A percentile compares a stretch with the other conserved stretches of the same genome.
Evolutionary conservation across 768 basidiomycete species (phyloP).

Genomic region (Kwoniella botswanensis): DNA sequence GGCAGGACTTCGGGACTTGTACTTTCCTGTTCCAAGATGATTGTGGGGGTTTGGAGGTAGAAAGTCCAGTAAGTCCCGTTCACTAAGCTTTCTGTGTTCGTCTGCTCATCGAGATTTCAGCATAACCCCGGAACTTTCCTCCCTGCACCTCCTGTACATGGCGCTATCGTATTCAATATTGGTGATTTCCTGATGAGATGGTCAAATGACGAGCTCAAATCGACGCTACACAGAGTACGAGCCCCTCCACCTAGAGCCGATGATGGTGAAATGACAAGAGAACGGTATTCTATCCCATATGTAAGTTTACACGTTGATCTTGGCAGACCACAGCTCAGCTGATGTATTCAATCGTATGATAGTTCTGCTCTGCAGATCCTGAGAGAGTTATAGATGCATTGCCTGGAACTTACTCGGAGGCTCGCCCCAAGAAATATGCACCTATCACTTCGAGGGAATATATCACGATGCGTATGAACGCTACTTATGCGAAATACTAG

Average conservation of each 20-base stretch:
- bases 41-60: constrained; percentile 69
- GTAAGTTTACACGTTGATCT: constrained; percentile 5
- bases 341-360: not conserved
- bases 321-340: not conserved
- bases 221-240: constrained; percentile 54
- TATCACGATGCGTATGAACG: constrained; percentile 32
- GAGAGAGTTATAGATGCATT: constrained; percentile 63
- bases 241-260: constrained; percentile 29
- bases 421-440: constrained; percentile 63
- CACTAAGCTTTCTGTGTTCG: not conserved
- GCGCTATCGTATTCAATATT: constrained; percentile 50
- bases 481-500: constrained; percentile 21
- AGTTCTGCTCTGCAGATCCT: constrained; percentile 57
- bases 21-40: constrained; percentile 70
- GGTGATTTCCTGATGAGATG: constrained; percentile 48
- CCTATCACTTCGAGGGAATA: constrained; percentile 50
- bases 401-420: constrained; percentile 63
- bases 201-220: constrained; percentile 53
- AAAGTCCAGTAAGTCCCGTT: constrained; percentile 61
- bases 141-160: constrained; percentile 54
- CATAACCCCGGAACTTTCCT: constrained; percentile 58
- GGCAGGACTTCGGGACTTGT: constrained; percentile 64
- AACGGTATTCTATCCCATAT: constrained; percentile 70
- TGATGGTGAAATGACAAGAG: constrained; percentile 61
- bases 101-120: not conserved